Base-by-base conservation (phyloP, 352 stramenopile genomes). In the Pythium coloratum region DNA sequence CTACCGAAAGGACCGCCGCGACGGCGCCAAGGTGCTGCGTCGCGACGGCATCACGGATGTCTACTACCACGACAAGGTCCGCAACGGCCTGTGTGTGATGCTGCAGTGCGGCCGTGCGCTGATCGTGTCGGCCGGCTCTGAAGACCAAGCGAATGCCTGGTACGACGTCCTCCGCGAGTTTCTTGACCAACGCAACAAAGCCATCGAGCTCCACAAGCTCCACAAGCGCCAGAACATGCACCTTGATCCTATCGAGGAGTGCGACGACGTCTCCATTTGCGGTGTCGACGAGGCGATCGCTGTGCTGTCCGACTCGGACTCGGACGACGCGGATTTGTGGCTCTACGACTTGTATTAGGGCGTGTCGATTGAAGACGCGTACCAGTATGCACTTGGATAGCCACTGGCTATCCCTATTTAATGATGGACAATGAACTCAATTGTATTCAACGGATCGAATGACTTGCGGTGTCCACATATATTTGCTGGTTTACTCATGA, bases 111-210 rank as follows among this genome's bases (percentile, higher is more conserved):
- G 82, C 20, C 72, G 75, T 36, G 71, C 63, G 59, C 62, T 91
- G 30, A 77, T 82, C 30, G 60, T 91, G 16, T 78, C 72, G 20
- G 81, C 81, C 32, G 67, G 70, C 30, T 84, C 62, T 40, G 81
- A 89, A 51, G 69, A 88, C 24, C 80, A 91, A 46, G 78, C 79
- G 16, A 81, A 74, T 30, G 70, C 71, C 6, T 91, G 82, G 82
- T 89, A 82, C 74, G 81, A 91, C 44, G 77, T 89, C 40, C 66
- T 91, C 16, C 72, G 76, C 36, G 72, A 84, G 16, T 88, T 79
- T 68, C 61, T 91, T 16, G 9, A n/a, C 7, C 54, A 71, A 38
- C 26, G 33, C 16, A 62, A 64, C 32, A 65, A 64, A 42, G 32
- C 42, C 26, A 56, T 51, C 4, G 55, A 73, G 56, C 55, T 73